Evolutionary conservation across 2,329 filamentous ascomycete genomes (phyloP).

Genomic region (Sporothrix pallida): DNA sequence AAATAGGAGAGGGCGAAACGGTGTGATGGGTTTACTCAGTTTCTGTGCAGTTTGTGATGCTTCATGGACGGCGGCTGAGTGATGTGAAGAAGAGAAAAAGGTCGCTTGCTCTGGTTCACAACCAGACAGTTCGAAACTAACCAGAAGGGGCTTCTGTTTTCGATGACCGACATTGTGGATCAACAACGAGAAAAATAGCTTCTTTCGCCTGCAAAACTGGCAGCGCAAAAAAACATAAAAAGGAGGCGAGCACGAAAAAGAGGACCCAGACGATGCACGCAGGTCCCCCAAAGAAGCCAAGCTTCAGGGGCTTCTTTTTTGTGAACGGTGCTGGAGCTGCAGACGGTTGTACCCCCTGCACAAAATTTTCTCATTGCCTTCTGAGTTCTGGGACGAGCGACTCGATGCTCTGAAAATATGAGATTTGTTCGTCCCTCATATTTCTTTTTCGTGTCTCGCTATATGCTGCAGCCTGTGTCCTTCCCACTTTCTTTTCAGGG

Average conservation of each 20-base stretch:
- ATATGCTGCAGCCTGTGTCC: conserved; percentile 14
- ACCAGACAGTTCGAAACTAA: neutral
- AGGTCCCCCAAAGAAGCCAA: conserved; percentile 26
- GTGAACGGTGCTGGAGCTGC: neutral
- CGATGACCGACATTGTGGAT: conserved; percentile 22
- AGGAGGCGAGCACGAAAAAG: conserved; percentile 6
- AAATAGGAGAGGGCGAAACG: neutral
- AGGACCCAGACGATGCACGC: neutral
- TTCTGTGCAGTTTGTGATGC: neutral
- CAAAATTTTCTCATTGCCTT: conserved; percentile 10
- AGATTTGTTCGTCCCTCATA: neutral
- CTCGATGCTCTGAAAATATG: neutral
- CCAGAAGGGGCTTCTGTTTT: neutral
- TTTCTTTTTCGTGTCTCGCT: conserved; percentile 13
- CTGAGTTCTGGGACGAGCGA: neutral
- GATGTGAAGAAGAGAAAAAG: neutral
- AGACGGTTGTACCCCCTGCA: conserved; percentile 8
- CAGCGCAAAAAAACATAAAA: neutral
- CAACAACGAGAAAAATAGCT: neutral
- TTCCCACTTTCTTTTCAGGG: conserved; percentile 28
- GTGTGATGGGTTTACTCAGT: neutral
- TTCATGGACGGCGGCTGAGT: neutral
- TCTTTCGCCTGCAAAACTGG: neutral
- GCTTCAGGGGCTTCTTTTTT: conserved; percentile 26
- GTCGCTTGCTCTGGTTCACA: too few relatives aligned